phyloP scores from a whole-genome alignment of 2,329 filamentous ascomycete species.

The Colletotrichum karsti region DNA sequence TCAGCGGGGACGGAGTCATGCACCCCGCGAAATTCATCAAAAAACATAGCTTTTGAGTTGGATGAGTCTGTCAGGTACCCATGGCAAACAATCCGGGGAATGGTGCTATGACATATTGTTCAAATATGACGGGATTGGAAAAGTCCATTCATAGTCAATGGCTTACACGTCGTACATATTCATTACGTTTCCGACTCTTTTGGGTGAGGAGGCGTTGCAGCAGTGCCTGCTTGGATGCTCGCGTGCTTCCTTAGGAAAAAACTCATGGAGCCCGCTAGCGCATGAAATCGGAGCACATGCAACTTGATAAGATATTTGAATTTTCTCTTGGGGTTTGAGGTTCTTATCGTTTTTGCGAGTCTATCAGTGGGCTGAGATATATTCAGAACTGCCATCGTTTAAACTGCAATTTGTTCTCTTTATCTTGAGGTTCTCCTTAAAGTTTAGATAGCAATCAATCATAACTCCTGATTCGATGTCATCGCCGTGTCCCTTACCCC shows the following conservation, averaged over 20 bases:
- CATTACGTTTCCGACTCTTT: too few relatives aligned
- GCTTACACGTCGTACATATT: background rate
- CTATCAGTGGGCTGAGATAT: background rate
- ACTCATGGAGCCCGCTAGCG: too few relatives aligned
- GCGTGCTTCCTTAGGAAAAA: too few relatives aligned
- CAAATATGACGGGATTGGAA: background rate
- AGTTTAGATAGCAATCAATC: background rate
- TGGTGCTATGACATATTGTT: background rate
- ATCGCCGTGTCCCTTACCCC: background rate
- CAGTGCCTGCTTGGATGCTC: too few relatives aligned
- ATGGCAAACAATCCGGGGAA: background rate
- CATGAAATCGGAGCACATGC: too few relatives aligned
- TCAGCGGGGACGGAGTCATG: background rate
- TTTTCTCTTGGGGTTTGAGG: too few relatives aligned
- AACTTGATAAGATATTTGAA: too few relatives aligned
- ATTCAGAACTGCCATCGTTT: background rate
- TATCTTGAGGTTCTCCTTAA: background rate
- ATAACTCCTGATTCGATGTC: background rate
- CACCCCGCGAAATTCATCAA: background rate
- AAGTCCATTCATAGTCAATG: background rate
- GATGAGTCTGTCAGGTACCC: background rate
- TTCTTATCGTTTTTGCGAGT: too few relatives aligned
- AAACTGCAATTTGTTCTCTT: too few relatives aligned
- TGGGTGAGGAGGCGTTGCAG: too few relatives aligned
- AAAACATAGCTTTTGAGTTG: background rate